Conservation (phyloP, 805 yeast species). For the Lipomyces lipofer region DNA sequence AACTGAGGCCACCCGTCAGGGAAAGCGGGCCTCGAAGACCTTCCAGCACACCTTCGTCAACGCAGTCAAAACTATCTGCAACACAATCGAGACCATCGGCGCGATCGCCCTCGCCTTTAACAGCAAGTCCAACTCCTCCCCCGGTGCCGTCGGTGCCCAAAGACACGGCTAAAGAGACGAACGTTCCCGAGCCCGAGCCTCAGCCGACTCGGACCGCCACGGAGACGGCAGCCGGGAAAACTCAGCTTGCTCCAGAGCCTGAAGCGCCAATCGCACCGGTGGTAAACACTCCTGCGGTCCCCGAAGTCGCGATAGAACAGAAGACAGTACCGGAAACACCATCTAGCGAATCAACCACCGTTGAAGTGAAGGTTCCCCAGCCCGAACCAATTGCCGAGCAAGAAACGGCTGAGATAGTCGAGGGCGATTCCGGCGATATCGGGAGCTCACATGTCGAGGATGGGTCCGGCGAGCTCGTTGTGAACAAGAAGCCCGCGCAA, state of each 20-base stretch:
- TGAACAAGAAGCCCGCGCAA: neutral
- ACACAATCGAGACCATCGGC: no score
- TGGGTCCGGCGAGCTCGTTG: neutral
- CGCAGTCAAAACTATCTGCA: no score
- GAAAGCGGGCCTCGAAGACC: neutral
- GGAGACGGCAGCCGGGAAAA: neutral
- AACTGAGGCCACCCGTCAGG: neutral
- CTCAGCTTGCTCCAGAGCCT: neutral
- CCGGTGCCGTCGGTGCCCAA: neutral
- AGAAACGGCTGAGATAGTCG: neutral
- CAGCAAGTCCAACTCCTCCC: no score
- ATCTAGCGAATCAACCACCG: neutral
- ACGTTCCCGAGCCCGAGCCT: no score
- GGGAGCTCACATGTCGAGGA: conserved; percentile 1
- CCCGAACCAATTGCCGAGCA: neutral
- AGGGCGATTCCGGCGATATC: neutral
- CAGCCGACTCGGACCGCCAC: no score
- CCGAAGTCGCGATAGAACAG: conserved; percentile 37
- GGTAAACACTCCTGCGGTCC: conserved; percentile 29
- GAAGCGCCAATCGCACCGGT: no score
- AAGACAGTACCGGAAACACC: neutral
- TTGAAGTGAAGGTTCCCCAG: neutral
- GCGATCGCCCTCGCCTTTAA: no score
- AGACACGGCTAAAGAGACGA: no score
- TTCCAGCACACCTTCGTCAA: neutral